Percentiles rank a stretch among this genome's conserved stretches.
Conservation (phyloP, 441 rosid genomes). For the Jatropha multifida region DNA sequence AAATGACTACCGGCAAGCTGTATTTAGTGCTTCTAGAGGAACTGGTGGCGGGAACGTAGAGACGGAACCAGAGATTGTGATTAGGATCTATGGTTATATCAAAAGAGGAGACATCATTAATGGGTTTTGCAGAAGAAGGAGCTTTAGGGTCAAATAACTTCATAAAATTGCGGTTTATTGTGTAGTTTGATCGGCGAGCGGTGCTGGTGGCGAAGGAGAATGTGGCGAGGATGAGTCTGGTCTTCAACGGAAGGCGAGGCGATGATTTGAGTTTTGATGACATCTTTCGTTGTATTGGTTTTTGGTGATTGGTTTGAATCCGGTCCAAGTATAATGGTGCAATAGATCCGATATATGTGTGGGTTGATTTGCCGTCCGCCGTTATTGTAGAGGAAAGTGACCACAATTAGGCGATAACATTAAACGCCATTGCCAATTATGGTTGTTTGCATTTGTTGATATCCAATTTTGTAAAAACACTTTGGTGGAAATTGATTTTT, state of each 20-base stretch:
- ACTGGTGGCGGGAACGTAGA: conserved; percentile 45
- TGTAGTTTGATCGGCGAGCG: conserved; percentile 47
- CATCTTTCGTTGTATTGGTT: not conserved
- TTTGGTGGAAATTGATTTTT: no score
- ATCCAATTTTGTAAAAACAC: no score
- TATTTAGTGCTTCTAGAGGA: not conserved
- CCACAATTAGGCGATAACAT: no score
- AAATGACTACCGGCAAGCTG: conserved; percentile 53
- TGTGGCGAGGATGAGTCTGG: conserved; percentile 39
- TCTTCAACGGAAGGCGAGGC: conserved; percentile 47
- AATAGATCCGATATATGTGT: no score
- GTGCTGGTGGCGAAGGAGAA: conserved; percentile 36
- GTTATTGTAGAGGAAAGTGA: no score
- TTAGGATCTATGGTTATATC: conserved; percentile 57
- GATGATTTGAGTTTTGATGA: not conserved
- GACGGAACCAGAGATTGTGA: conserved; percentile 74
- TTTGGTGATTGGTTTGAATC: not conserved
- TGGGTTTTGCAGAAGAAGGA: conserved; percentile 41
- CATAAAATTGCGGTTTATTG: conserved; percentile 55
- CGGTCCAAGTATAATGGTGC: no score
- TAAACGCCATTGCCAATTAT: no score
- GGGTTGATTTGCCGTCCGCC: no score
- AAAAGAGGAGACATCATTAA: conserved; percentile 46
- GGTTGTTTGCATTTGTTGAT: no score
- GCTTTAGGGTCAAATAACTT: conserved; percentile 45